Evolutionary conservation across 2,329 filamentous ascomycete species (phyloP), one percentile per base, ranked within the genome.

Genomic region (Penicillium sp.): DNA sequence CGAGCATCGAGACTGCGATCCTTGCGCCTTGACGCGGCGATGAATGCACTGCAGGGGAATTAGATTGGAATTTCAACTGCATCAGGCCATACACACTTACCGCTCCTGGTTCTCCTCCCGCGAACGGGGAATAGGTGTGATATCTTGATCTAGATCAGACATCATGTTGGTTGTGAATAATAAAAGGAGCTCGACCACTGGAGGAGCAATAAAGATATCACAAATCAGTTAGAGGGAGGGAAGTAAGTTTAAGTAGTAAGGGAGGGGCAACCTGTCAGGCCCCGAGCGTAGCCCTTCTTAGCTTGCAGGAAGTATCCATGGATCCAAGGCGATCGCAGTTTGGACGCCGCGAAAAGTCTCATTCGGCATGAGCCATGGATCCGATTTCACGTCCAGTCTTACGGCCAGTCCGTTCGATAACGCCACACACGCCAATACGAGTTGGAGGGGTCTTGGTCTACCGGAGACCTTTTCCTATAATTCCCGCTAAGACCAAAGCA

Each of bases 1-100:
- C 93, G 87, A 14, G 92, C 92, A 74, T 97, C 92, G 16, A 96
- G 78, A 69, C 89, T 93, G 53, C 93, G 87, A 69, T 97, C 93
- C 66, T 90, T 90, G 62, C 93, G 84, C 63, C 93, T 82, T 6
- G 93, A 97, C 3, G 93, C 93, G 13, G 93, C 93, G 65, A 97
- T 95, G 72, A 96, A 97, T 23, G 93, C 93, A 69, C 93, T 89
- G 67, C 6, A 23, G 1, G 14, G 5, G 10, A 10, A 29, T 46
- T 37, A 46, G 43, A 11, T 16, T n/a, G 2, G 8, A 14, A 4
- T 35, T 33, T 23, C 23, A 11, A 19, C 16, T 19, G 23, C 8
- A 27, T 16, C 5, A 31, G 21, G 10, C 14, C 19, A n/a, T 23
- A 29, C 23, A 14, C 25, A 62, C 69, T 39, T 67, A 78, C 77